phyloP scores from a whole-genome alignment of 805 yeast species.

The Monosporozyma servazzii region DNA sequence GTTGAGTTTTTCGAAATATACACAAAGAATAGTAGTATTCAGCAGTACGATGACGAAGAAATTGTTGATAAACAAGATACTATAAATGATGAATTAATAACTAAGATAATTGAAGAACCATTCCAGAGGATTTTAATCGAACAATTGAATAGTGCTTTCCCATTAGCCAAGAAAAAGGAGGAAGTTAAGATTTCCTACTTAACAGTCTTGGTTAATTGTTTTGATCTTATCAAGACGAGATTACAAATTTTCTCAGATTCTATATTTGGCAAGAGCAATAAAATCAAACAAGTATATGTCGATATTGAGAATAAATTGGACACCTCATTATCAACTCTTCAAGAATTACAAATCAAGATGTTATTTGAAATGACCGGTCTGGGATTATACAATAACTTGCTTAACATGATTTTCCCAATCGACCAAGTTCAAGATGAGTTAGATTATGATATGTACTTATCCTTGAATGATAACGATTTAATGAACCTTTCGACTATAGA shows the following conservation, averaged over 20 bases:
- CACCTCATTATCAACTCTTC: conserved; percentile 25
- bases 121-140: conserved; percentile 20
- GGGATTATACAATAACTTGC: conserved; percentile 49
- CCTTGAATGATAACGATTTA: conserved; percentile 49
- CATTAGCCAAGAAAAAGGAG: conserved; percentile 22
- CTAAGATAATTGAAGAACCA: conserved; percentile 37
- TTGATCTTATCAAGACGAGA: conserved; percentile 52
- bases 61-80: conserved; percentile 6
- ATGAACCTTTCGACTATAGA: conserved; percentile 38
- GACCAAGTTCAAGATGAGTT: conserved; percentile 42
- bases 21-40: conserved; percentile 27
- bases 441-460: conserved; percentile 53
- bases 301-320: conserved; percentile 30
- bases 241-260: conserved; percentile 31
- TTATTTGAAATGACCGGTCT: conserved; percentile 46
- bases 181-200: conserved; percentile 19
- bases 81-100: conserved; percentile 34
- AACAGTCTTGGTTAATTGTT: conserved; percentile 47
- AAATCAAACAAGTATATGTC: conserved; percentile 10
- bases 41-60: conserved; percentile 19
- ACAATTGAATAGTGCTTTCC: conserved; percentile 26
- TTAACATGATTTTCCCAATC: conserved; percentile 65
- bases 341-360: conserved; percentile 37
- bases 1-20: conserved; percentile 51
- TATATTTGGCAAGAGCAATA: conserved; percentile 29